Base-by-base conservation (phyloP, 306 rosid species). In the Malus orientalis region DNA sequence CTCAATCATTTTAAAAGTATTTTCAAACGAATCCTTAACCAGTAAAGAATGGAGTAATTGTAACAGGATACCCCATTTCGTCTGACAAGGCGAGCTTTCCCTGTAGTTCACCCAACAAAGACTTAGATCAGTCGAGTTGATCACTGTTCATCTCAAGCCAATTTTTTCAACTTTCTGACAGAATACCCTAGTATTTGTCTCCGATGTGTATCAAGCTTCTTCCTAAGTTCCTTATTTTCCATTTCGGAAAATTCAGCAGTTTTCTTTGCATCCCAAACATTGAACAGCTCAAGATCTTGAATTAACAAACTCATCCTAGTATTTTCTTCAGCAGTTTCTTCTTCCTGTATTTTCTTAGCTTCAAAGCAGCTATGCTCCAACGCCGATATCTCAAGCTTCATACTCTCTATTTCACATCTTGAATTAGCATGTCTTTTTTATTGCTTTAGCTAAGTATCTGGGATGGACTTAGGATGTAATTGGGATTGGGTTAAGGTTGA, bases 351-450 rank as follows among this genome's bases (percentile, higher is more conserved):
- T 80, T 91, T 91, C 83, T 87, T 89, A 65, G 87, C 88, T 80
- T 92, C 85, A 4, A 90, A 80, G 79, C 74, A 80, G 75, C 82
- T 85, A 81, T 87, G 96, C 73, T 92, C 97, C 85, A 89, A 83
- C 64, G 91, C 81, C 82, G 85, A 84, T 85, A 90, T 84, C 67
- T 94, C 97, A 68, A 92, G 92, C 83, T 85, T 94, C 91, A 92
- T 80, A 81, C 93, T 89, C 86, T 94, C 96, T 67, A 94, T 81
- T 88, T 94, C 98, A 36, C 40, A 36, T 36, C 40, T 36, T 36
- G 40, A 36, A 36, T 36, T 36, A 36, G 6, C 40, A 6, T 6
- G 40, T 36, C 40, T 6, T 36, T 36, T 36, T 36, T 36, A 36
- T 36, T 36, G 8, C 40, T 36, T 36, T 36, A 36, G 62, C 29